A percentile compares a stretch with the other conserved stretches of the same genome.
Conservation (phyloP, 257 asterid genomes). For the Plantago elongata region DNA sequence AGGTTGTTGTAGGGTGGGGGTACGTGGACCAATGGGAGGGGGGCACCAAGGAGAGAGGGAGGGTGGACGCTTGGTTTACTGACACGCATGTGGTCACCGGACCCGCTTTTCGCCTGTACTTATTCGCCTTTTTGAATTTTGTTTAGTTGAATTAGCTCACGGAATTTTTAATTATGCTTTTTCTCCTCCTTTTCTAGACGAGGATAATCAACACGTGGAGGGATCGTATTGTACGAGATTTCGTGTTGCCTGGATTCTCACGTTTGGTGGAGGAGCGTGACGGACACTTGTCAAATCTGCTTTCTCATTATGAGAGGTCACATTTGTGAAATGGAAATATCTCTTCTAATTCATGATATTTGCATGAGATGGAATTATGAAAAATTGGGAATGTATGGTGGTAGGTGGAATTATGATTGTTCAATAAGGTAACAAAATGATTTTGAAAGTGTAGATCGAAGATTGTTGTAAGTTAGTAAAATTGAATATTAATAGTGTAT, state of each 20-base stretch:
- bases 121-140: constrained; percentile 23
- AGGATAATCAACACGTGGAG: constrained; percentile 59
- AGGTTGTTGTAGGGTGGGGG: no score
- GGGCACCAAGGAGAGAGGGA: constrained; percentile 21
- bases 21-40: constrained; percentile 58
- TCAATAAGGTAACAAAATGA: no score
- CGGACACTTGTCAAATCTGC: not conserved
- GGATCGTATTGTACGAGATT: constrained; percentile 44
- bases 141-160: constrained; percentile 1
- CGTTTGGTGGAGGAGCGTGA: constrained; percentile 26
- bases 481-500: no score
- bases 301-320: no score
- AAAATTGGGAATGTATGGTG: no score
- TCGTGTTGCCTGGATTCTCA: constrained; percentile 13
- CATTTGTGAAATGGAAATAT: no score
- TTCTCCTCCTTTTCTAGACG: constrained; percentile 6
- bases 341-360: no score
- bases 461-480: no score
- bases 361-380: no score
- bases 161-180: constrained; percentile 14
- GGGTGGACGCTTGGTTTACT: constrained; percentile 29
- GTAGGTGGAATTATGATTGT: no score
- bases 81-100: constrained; percentile 63
- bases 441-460: no score
- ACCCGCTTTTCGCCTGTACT: constrained; percentile 24